These are phyloP conservation scores for Myriosclerotinia duriaeana DNA, from an alignment of 2,329 filamentous ascomycete species.

Conservation along the genomic window DNA sequence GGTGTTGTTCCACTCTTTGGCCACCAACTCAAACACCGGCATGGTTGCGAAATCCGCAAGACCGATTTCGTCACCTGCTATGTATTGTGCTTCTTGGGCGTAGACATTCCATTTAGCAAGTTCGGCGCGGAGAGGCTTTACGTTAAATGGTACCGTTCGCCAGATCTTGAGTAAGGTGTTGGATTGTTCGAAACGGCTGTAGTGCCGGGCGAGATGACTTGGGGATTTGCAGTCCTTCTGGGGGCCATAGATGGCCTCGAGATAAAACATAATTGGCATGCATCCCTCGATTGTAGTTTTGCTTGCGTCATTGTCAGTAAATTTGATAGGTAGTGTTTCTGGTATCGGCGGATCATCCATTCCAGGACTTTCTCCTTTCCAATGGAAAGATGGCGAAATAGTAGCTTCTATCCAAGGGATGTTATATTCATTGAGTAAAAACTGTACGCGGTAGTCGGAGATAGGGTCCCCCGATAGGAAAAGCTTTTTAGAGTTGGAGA, in stretches of 20 bases:
- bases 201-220: constrained; percentile 35
- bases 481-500: constrained; percentile 45
- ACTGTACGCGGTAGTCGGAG: constrained; percentile 50
- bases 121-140: constrained; percentile 35
- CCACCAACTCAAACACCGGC: constrained; percentile 53
- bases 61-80: constrained; percentile 46
- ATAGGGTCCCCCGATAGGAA: constrained; percentile 51
- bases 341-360: constrained; percentile 28
- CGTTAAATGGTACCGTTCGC: constrained; percentile 30
- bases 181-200: constrained; percentile 34
- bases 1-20: constrained; percentile 40
- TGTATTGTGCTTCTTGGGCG: constrained; percentile 41
- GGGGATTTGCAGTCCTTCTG: constrained; percentile 17
- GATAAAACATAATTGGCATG: constrained; percentile 57
- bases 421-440: constrained; percentile 52
- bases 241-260: constrained; percentile 54
- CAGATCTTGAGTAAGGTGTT: constrained; percentile 32
- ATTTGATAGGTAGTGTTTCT: constrained; percentile 46
- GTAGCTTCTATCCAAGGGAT: constrained; percentile 43
- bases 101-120: constrained; percentile 35
- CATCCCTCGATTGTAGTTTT: constrained; percentile 52
- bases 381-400: constrained; percentile 36
- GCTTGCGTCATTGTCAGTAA: constrained; percentile 54
- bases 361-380: constrained; percentile 33
- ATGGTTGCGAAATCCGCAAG: constrained; percentile 58